Evolutionary conservation across 2,329 filamentous ascomycete species (phyloP).

Genomic region (Blastomyces emzantsi): DNA sequence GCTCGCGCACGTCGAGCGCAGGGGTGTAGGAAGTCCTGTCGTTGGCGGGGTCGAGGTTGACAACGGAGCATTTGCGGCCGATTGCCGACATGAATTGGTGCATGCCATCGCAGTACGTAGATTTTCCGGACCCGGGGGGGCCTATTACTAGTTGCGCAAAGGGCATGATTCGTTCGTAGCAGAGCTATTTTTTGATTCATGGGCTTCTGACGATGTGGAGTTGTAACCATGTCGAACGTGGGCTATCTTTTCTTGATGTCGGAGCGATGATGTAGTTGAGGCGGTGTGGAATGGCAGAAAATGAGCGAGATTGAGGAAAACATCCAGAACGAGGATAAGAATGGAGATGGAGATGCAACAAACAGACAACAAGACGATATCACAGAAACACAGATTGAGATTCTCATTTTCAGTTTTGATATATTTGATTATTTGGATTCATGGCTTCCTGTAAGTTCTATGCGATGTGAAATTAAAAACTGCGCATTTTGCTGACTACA

Average conservation of each 20-base stretch:
- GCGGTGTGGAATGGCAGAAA: slow-evolving; percentile 4
- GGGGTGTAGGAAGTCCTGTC: slow-evolving; percentile 82
- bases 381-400: neutral
- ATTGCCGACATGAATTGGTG: slow-evolving; percentile 97
- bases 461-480: neutral
- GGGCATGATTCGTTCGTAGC: slow-evolving; percentile 36
- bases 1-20: slow-evolving; percentile 78
- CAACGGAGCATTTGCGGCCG: slow-evolving; percentile 84
- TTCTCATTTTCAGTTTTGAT: neutral
- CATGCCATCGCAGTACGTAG: slow-evolving; percentile 98
- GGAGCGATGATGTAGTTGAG: slow-evolving; percentile 1
- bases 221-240: neutral
- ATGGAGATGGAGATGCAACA: neutral
- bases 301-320: neutral
- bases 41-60: slow-evolving; percentile 96
- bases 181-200: neutral
- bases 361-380: neutral
- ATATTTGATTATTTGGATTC: neutral
- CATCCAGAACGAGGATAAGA: neutral
- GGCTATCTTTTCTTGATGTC: neutral
- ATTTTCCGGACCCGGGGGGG: slow-evolving; percentile 93
- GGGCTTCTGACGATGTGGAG: neutral
- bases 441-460: slow-evolving; percentile 7
- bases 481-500: neutral
- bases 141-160: slow-evolving; percentile 77